Evolutionary conservation across 1,284 basidiomycete species (phyloP).

Genomic region (Mycena sp.): DNA sequence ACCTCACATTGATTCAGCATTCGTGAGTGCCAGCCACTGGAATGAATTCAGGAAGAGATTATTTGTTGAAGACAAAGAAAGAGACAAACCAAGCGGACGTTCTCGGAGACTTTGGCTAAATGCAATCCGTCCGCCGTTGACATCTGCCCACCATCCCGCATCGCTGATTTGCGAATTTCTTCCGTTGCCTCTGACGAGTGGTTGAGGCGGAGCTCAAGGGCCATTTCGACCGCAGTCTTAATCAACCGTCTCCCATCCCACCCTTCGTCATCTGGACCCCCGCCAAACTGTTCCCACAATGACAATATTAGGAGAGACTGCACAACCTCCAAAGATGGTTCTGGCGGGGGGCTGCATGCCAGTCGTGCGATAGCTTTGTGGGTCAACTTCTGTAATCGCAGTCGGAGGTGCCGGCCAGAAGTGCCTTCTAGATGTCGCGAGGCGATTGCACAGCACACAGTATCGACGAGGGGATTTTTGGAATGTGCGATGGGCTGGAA

Average conservation of each 20-base stretch:
- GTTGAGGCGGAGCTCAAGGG: conserved; percentile 49
- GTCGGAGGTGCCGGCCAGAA: neutral
- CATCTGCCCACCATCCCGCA: conserved; percentile 26
- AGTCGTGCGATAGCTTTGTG: conserved; percentile 48
- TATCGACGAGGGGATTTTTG: conserved; percentile 31
- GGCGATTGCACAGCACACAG: conserved; percentile 31
- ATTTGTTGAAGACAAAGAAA: conserved; percentile 14
- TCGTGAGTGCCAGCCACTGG: conserved; percentile 51
- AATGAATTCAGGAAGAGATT: conserved; percentile 5
- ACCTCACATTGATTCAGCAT: conserved; percentile 50
- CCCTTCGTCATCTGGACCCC: conserved; percentile 37
- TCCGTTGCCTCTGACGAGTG: conserved; percentile 43
- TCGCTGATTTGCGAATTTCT: conserved; percentile 33
- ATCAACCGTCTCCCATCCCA: conserved; percentile 50
- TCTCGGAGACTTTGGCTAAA: too few species aligned
- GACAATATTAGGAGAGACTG: conserved; percentile 52
- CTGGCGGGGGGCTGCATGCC: conserved; percentile 50
- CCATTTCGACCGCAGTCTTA: conserved; percentile 54
- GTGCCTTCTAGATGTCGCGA: conserved; percentile 24
- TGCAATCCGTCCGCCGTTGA: too few species aligned
- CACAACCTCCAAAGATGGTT: conserved; percentile 47
- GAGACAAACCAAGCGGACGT: conserved; percentile 48
- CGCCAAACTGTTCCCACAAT: conserved; percentile 51
- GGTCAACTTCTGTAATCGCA: conserved; percentile 48
- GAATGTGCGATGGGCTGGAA: conserved; percentile 29